Evolutionary conservation across 129 eudicot species (phyloP).

Genomic region (Deinandra increscens): DNA sequence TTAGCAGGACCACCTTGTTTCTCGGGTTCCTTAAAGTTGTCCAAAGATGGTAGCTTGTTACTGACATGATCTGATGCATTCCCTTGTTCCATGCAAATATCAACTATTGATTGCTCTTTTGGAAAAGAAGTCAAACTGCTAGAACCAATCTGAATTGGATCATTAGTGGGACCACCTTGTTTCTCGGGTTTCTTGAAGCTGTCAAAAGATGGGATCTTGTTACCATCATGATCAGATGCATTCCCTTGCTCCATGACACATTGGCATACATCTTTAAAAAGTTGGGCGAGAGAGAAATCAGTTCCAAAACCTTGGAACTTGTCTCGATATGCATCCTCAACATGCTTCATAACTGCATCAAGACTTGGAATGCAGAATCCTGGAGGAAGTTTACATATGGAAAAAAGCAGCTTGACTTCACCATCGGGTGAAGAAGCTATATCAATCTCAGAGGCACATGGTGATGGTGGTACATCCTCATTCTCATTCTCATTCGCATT

Average conservation of each 20-base stretch:
- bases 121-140: too few relatives aligned
- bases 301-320: constrained; percentile 26
- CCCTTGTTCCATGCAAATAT: too few relatives aligned
- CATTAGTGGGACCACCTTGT: too few relatives aligned
- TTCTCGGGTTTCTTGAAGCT: too few relatives aligned
- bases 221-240: too few relatives aligned
- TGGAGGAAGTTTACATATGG: constrained; percentile 29
- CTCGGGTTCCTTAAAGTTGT: too few relatives aligned
- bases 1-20: too few relatives aligned
- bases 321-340: constrained; percentile 37
- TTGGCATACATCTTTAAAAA: constrained; percentile 41
- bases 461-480: constrained; percentile 9
- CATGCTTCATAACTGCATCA: constrained; percentile 38
- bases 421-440: constrained; percentile 46
- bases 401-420: constrained; percentile 41
- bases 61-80: too few relatives aligned
- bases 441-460: constrained; percentile 27
- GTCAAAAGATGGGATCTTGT: too few relatives aligned
- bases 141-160: too few relatives aligned
- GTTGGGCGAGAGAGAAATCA: constrained; percentile 27
- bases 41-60: too few relatives aligned
- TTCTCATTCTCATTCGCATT: constrained; percentile 25
- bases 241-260: constrained; percentile 28
- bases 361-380: constrained; percentile 31
- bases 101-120: too few relatives aligned